Evolutionary conservation across 2,329 filamentous ascomycete species (phyloP).

Genomic region (Dothistroma septosporum): DNA sequence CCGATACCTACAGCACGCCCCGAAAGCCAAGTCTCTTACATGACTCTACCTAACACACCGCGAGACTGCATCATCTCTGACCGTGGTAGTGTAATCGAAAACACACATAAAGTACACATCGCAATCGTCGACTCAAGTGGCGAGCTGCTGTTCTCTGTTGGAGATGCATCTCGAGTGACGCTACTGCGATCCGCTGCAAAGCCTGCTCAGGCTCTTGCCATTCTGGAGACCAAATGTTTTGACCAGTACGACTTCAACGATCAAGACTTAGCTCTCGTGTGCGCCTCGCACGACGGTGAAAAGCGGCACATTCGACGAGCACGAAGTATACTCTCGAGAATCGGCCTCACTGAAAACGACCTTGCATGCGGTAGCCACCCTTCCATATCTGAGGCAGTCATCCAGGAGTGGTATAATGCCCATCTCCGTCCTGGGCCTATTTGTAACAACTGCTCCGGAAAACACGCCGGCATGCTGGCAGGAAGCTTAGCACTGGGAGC

Average conservation of each 20-base stretch:
- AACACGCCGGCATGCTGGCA: constrained; percentile 11
- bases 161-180: constrained; percentile 42
- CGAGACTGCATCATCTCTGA: constrained; percentile 4
- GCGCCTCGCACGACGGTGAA: constrained; percentile 48
- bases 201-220: constrained; percentile 44
- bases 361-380: constrained; percentile 45
- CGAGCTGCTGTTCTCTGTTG: constrained; percentile 39
- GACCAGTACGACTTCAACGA: constrained; percentile 39
- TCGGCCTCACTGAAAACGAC: constrained; percentile 34
- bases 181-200: constrained; percentile 47
- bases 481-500: not conserved
- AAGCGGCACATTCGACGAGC: constrained; percentile 40
- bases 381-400: constrained; percentile 3
- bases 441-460: constrained; percentile 10
- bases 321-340: constrained; percentile 38
- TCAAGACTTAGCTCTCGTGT: constrained; percentile 46
- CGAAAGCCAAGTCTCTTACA: not conserved
- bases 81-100: constrained; percentile 1
- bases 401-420: constrained; percentile 1
- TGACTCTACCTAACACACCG: not conserved
- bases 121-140: constrained; percentile 33
- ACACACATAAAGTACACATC: constrained; percentile 42
- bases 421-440: not conserved
- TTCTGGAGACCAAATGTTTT: constrained; percentile 42
- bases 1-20: not conserved